Evolutionary conservation across 306 rosid species (phyloP).

Genomic region (Begonia loranthoides): DNA sequence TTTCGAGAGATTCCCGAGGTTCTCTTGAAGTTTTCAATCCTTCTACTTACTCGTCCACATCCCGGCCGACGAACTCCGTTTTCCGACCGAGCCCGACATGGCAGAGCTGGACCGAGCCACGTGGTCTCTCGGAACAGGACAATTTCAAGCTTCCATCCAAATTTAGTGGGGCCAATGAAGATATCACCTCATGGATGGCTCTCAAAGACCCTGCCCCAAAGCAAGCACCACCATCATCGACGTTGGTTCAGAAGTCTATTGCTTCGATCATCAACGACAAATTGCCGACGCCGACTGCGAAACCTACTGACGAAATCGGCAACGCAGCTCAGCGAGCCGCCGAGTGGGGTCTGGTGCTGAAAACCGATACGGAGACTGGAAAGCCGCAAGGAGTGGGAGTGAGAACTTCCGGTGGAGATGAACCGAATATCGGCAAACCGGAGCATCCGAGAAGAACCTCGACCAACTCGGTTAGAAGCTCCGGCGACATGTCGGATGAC

Average conservation of each 20-base stretch:
- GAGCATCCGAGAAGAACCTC: slow-evolving; percentile 41
- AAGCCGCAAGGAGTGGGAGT: slow-evolving; percentile 63
- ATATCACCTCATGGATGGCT: slow-evolving; percentile 81
- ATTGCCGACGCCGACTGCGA: not conserved
- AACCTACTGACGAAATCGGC: slow-evolving; percentile 17
- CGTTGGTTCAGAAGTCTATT: slow-evolving; percentile 16
- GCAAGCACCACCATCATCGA: slow-evolving; percentile 6
- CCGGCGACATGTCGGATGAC: slow-evolving; percentile 54
- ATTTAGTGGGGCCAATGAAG: slow-evolving; percentile 19
- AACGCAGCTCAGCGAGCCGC: slow-evolving; percentile 71
- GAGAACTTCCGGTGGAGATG: slow-evolving; percentile 61
- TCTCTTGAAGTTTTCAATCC: slow-evolving; percentile 93
- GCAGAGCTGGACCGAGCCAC: slow-evolving; percentile 36
- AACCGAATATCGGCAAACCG: slow-evolving; percentile 14
- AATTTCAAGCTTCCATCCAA: slow-evolving; percentile 9
- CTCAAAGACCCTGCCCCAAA: slow-evolving; percentile 34
- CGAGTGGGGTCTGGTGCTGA: slow-evolving; percentile 86
- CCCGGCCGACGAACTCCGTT: slow-evolving; percentile 16
- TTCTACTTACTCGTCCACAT: slow-evolving; percentile 9
- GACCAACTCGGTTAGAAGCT: slow-evolving; percentile 44
- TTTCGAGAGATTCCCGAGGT: slow-evolving; percentile 64
- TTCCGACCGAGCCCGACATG: slow-evolving; percentile 28
- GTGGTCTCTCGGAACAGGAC: slow-evolving; percentile 11
- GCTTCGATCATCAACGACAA: slow-evolving; percentile 22
- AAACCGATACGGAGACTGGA: slow-evolving; percentile 69